These are phyloP conservation scores for Candida koratica DNA, from an alignment of 805 yeast species.

Conservation along the genomic window DNA sequence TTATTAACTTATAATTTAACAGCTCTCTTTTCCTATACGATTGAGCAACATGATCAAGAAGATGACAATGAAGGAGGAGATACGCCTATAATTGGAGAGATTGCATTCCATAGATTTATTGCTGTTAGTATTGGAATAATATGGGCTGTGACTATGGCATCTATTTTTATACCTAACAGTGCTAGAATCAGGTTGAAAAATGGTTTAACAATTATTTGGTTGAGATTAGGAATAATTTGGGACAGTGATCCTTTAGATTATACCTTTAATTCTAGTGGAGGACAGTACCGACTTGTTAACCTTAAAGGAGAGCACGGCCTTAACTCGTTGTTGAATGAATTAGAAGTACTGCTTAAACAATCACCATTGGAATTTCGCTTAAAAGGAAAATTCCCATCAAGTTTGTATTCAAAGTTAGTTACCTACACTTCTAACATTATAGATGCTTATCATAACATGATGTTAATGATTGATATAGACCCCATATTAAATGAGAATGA, in stretches of 20 bases:
- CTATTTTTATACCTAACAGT: slow-evolving; percentile 66
- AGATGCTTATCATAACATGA: slow-evolving; percentile 73
- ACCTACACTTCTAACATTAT: slow-evolving; percentile 58
- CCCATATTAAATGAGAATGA: slow-evolving; percentile 52
- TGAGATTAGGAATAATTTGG: slow-evolving; percentile 79
- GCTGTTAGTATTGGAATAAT: slow-evolving; percentile 70
- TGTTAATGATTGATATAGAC: slow-evolving; percentile 62
- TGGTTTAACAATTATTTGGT: slow-evolving; percentile 68
- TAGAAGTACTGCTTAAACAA: slow-evolving; percentile 57
- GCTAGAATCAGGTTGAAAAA: slow-evolving; percentile 66
- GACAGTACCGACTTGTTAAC: slow-evolving; percentile 31
- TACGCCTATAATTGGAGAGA: slow-evolving; percentile 62
- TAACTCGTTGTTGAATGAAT: slow-evolving; percentile 54
- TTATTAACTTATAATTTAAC: slow-evolving; percentile 75
- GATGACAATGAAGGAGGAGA: slow-evolving; percentile 68
- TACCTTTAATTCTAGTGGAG: slow-evolving; percentile 21
- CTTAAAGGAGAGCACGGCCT: slow-evolving; percentile 44
- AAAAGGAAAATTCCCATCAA: slow-evolving; percentile 65
- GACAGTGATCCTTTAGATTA: slow-evolving; percentile 64
- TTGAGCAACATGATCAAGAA: slow-evolving; percentile 54
- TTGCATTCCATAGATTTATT: slow-evolving; percentile 73
- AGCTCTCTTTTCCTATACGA: slow-evolving; percentile 68
- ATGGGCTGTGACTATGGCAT: slow-evolving; percentile 72
- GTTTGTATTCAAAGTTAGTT: slow-evolving; percentile 48
- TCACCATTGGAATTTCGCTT: slow-evolving; percentile 74